Base-by-base conservation (phyloP, 1,284 basidiomycete genomes). In the Apiotrichum domesticum region DNA sequence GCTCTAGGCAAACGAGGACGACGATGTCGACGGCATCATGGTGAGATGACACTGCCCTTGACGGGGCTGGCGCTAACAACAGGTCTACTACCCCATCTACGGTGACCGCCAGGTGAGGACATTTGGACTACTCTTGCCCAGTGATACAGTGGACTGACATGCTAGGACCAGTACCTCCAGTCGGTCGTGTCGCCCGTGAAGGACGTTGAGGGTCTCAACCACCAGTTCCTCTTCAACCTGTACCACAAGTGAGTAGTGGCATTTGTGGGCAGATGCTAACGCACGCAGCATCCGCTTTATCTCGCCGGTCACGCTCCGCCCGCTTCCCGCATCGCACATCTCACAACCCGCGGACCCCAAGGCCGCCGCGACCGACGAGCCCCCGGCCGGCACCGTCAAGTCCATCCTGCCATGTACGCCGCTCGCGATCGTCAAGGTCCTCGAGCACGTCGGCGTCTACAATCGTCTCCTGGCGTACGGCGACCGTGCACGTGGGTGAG, bases 131-230 rank as follows among this genome's bases (percentile, higher is more conserved):
- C 21, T 21, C 21, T 21, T 21, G 21, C 21, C 21, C 21, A 21
- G 21, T 21, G 21, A 21, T 21, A 21, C 21, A 21, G 21, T 21
- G 21, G 21, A 21, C 21, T 21, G 21, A 21, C 21, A 21, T 21
- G 21, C 21, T 71, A 97, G 85, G 95, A 98, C 74, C 92, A 95
- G 70, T 98, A 98, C 76, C 80, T 98, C 52, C 95, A 98, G 69
- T 70, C 68, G 15, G 73, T 75, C 48, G 67, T 98, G 11, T 93
- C 91, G 1, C 93, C 95, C 1, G 83, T 89, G 64, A 98, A 98
- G 78, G 95, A 98, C 66, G 95, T 98, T 53, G 95, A 98, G 77
- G 95, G 95, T 3, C 82, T 98, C 51, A 85, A 98, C 78, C 91
- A 92, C 80, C 92, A 92, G 75, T 95, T 93, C 75, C 88, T 95